Evolutionary conservation across 1,284 basidiomycete genomes (phyloP), one percentile per base, ranked within the genome.

Genomic region (Ceratobasidium sp.): DNA sequence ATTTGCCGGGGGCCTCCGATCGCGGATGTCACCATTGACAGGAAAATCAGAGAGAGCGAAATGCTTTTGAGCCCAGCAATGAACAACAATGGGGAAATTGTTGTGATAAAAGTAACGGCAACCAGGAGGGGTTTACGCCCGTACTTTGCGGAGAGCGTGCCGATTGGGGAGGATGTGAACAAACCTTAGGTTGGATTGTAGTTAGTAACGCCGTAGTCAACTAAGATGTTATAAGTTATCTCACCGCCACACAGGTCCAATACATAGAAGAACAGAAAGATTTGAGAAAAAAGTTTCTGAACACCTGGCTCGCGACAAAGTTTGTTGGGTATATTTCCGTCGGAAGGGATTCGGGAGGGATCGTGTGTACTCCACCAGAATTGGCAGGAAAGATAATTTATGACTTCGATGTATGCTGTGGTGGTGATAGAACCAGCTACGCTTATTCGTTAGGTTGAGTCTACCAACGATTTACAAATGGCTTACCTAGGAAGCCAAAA

Each of bases 71-170:
- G 54, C 3, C 11, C 66, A 8, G 27, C 6, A 14, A 71, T 45
- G 8, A 59, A 14, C 6, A 71, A 19, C 15, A 71, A 48, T 9
- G 66, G 33, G 3, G 66, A 41, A 36, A 71, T 7, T 1, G 22
- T 33, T 6, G 36, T 14, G 24, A 71, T 11, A 45, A 41, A 17
- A 17, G 54, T 27, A 22, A 59, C 41, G 11, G 27, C 22, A 27
- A 59, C 59, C 9, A 71, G 53, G 19, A 71, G 36, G 2, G 66
- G 66, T 48, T 71, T 71, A 3, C 54, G 53, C 15, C 66, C 66
- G 27, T 45, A 71, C 41, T 71, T 71, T 15, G 66, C 66, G 44
- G 66, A 53, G 45, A 71, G 66, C 44, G 54, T 71, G 9, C 66
- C 53, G n/a, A 59, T 36, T 7, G 66, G 66, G 9, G 66, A 59